A percentile compares a stretch with the other conserved stretches of the same genome.
Evolutionary conservation across 805 yeast species (phyloP).

Genomic region (Candida pseudoglaebosa): DNA sequence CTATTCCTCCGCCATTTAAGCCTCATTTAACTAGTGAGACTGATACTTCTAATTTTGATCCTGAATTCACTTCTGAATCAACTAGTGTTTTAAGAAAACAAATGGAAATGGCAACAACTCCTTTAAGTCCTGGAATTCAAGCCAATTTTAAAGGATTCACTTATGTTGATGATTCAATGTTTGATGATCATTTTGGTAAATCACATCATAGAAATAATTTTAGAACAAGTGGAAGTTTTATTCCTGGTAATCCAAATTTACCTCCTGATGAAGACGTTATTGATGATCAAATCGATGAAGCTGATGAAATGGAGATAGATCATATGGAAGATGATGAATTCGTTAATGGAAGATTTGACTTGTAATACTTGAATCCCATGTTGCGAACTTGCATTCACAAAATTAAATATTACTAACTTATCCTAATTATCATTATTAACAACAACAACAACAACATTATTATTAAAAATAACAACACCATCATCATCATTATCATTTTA

Average conservation of each 20-base stretch:
- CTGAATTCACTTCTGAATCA: constrained; percentile 91
- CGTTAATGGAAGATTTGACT: constrained; percentile 86
- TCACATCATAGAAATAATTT: constrained; percentile 36
- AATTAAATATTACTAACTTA: too few species aligned
- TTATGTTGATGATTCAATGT: constrained; percentile 87
- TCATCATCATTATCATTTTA: too few species aligned
- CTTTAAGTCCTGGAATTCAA: constrained; percentile 90
- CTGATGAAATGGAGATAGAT: constrained; percentile 46
- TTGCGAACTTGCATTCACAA: too few species aligned
- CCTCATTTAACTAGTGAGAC: constrained; percentile 89
- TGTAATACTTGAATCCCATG: constrained; percentile 29
- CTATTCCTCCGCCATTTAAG: constrained; percentile 93
- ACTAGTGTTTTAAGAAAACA: constrained; percentile 75
- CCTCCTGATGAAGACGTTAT: constrained; percentile 85
- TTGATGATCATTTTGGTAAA: constrained; percentile 74
- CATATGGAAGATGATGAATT: constrained; percentile 74
- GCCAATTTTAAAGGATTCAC: constrained; percentile 97
- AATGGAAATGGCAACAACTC: constrained; percentile 65
- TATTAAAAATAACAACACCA: too few species aligned
- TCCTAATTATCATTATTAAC: too few species aligned
- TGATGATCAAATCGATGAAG: constrained; percentile 52
- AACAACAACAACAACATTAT: too few species aligned
- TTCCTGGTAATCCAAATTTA: constrained; percentile 73
- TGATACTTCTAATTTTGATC: constrained; percentile 96
- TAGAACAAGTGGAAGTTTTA: constrained; percentile 61